Evolutionary conservation across 2,329 filamentous ascomycete genomes (phyloP).

Genomic region (Colletotrichum cuscutae): DNA sequence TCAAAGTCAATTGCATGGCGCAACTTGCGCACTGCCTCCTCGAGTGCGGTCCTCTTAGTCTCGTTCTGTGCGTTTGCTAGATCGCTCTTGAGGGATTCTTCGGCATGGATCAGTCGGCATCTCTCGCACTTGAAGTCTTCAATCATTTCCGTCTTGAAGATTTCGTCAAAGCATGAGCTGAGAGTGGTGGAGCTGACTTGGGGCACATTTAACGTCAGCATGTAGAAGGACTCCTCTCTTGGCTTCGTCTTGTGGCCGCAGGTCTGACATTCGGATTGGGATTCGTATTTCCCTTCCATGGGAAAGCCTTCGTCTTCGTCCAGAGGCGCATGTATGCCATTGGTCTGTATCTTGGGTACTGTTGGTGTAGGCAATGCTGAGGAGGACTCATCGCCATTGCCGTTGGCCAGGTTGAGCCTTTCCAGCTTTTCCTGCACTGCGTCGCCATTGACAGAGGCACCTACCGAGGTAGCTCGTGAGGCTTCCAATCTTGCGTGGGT

Average conservation of each 20-base stretch:
- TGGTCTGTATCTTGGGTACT: slow-evolving; percentile 28
- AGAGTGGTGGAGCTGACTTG: slow-evolving; percentile 84
- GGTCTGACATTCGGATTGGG: slow-evolving; percentile 92
- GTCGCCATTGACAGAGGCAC: slow-evolving; percentile 35
- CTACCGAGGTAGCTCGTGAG: slow-evolving; percentile 33
- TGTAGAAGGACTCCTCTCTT: slow-evolving; percentile 86
- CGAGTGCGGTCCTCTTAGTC: slow-evolving; percentile 66
- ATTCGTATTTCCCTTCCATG: slow-evolving; percentile 90
- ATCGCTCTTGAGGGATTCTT: slow-evolving; percentile 71
- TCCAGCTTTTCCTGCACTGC: slow-evolving; percentile 45
- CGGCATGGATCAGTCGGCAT: slow-evolving; percentile 86
- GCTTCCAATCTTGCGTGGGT: slow-evolving; percentile 57
- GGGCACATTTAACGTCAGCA: slow-evolving; percentile 90
- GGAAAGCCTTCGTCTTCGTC: slow-evolving; percentile 73
- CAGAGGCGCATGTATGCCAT: slow-evolving; percentile 19
- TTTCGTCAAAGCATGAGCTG: slow-evolving; percentile 89
- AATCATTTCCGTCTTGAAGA: slow-evolving; percentile 95
- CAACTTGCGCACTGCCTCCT: slow-evolving; percentile 59
- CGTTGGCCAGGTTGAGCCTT: slow-evolving; percentile 38
- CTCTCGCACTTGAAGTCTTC: slow-evolving; percentile 97
- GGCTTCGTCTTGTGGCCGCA: slow-evolving; percentile 92
- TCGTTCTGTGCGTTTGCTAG: slow-evolving; percentile 64
- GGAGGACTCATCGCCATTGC: slow-evolving; percentile 20
- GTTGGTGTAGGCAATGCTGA: slow-evolving; percentile 31
- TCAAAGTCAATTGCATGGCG: slow-evolving; percentile 78